These are phyloP conservation scores for Gigaspora rosea DNA, from an alignment of 192 early-diverging fungal genomes.

Conservation along the genomic window DNA sequence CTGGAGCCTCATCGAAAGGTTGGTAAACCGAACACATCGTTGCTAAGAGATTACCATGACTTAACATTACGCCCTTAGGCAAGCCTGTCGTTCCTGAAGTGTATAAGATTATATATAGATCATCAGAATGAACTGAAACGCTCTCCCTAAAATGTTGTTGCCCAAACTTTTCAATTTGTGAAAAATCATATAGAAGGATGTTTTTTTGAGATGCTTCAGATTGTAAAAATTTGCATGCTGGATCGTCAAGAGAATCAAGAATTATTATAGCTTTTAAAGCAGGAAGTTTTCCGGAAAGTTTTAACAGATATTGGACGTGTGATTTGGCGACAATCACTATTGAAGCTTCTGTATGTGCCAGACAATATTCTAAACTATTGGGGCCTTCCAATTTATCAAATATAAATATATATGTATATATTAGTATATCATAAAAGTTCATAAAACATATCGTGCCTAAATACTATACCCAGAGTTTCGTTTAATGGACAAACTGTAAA, in stretches of 20 bases:
- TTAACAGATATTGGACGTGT: slow-evolving; percentile 58
- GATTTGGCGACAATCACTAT: slow-evolving; percentile 65
- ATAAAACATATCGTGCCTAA: too few relatives aligned
- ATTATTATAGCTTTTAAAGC: slow-evolving; percentile 54
- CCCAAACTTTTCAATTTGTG: slow-evolving; percentile 67
- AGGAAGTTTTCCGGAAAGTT: slow-evolving; percentile 45
- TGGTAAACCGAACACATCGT: slow-evolving; percentile 38
- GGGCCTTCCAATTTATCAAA: slow-evolving; percentile 40
- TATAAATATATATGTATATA: too few relatives aligned
- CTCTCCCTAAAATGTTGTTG: slow-evolving; percentile 45
- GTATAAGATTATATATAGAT: slow-evolving; percentile 84
- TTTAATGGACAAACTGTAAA: slow-evolving; percentile 84
- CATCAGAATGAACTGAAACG: slow-evolving; percentile 58
- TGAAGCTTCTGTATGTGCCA: slow-evolving; percentile 80
- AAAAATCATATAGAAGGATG: slow-evolving; percentile 49
- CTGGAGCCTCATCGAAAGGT: neutral
- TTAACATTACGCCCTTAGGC: slow-evolving; percentile 67
- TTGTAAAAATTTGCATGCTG: slow-evolving; percentile 34
- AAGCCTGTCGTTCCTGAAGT: slow-evolving; percentile 67
- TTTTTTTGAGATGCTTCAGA: slow-evolving; percentile 39
- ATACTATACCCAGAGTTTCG: slow-evolving; percentile 63
- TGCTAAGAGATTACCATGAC: slow-evolving; percentile 77
- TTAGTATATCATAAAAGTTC: too few relatives aligned
- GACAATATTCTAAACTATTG: slow-evolving; percentile 74
- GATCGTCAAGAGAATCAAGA: slow-evolving; percentile 55